Evolutionary conservation across 1,139 yeast genomes (phyloP), one percentile per base, ranked within the genome.

Genomic region (Arxiozyma telluris): DNA sequence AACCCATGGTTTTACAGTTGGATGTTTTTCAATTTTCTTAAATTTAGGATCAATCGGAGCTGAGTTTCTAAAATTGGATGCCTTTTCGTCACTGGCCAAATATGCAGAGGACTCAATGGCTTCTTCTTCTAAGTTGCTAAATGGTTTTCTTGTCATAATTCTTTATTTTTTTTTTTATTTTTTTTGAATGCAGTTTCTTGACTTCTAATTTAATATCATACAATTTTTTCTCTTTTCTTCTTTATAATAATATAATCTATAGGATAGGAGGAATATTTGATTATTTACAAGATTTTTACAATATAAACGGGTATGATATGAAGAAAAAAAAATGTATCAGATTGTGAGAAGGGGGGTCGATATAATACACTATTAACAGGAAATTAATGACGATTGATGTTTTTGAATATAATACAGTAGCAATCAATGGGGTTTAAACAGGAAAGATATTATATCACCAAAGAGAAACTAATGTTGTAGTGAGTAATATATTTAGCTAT

Each of bases 1-100:
- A 8, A 91, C 89, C 96, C 97, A 91, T 53, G 95, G 95, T 61
- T 80, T 81, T 2, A 84, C 81, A 34, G 62, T 47, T 59, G 70
- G 52, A 64, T 56, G 60, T 11, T 44, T 50, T 51, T 58, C 60
- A 47, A 49, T 41, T 39, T 50, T 53, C 9, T 55, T 47, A 49
- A 45, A 39, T 9, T 51, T 50, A 18, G 54, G 50, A 38, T 51
- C 55, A 21, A 61, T 51, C 30, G 55, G 58, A n/a, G 54, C 55
- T 1, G 65, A 64, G 47, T 60, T 64, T 56, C 66, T 66, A 34
- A 58, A 53, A 56, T 71, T 66, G 59, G 73, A 64, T 7, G 71
- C 66, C 52, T 64, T 81, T 64, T 86, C 94, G 68, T 85, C 93
- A 47, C 87, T 81, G 2, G 80, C 87, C n/a, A 86, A 71, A 64